Evolutionary conservation across 202 grass and related monocot genomes (phyloP).

Genomic region (Setaria italica): DNA sequence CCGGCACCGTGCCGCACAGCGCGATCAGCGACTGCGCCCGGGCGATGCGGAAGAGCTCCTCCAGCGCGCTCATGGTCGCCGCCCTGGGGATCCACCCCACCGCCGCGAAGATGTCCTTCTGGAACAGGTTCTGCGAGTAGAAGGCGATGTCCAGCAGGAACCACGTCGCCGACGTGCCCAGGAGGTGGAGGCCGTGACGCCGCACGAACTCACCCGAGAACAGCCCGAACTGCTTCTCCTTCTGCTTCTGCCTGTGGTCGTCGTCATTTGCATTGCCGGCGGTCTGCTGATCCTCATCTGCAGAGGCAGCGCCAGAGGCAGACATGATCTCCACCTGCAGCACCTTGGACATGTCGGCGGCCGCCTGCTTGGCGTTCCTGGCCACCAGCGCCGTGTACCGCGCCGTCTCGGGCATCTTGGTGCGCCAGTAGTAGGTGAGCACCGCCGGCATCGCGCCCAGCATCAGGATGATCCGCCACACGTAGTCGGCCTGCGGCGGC

Average conservation of each 20-base stretch:
- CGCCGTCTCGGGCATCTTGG: slow-evolving; percentile 33
- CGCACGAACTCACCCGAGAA: slow-evolving; percentile 66
- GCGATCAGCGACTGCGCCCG: slow-evolving; percentile 78
- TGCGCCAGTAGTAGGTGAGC: slow-evolving; percentile 37
- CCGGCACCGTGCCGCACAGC: slow-evolving; percentile 81
- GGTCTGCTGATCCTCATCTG: too few relatives aligned
- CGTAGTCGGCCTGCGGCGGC: slow-evolving; percentile 31
- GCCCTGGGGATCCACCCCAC: slow-evolving; percentile 77
- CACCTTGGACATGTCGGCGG: slow-evolving; percentile 30
- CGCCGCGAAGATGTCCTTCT: slow-evolving; percentile 88
- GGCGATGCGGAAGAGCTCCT: slow-evolving; percentile 71
- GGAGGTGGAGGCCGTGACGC: slow-evolving; percentile 69
- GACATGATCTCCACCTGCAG: neutral
- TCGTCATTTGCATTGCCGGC: too few relatives aligned
- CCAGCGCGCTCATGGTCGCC: slow-evolving; percentile 68
- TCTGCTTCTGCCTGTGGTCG: too few relatives aligned
- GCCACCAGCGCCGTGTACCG: slow-evolving; percentile 30
- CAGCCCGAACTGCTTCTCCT: slow-evolving; percentile 50
- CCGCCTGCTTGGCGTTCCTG: slow-evolving; percentile 18
- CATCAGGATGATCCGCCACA: slow-evolving; percentile 39
- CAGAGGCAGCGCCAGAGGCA: too few relatives aligned
- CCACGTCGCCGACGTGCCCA: slow-evolving; percentile 71
- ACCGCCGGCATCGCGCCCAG: slow-evolving; percentile 1
- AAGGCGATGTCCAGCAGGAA: slow-evolving; percentile 85
- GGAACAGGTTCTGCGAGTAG: slow-evolving; percentile 90